Evolutionary conservation across 225 moss, liverwort and hornwort genomes (phyloP).

Genomic region (Sphagnum tenellum): DNA sequence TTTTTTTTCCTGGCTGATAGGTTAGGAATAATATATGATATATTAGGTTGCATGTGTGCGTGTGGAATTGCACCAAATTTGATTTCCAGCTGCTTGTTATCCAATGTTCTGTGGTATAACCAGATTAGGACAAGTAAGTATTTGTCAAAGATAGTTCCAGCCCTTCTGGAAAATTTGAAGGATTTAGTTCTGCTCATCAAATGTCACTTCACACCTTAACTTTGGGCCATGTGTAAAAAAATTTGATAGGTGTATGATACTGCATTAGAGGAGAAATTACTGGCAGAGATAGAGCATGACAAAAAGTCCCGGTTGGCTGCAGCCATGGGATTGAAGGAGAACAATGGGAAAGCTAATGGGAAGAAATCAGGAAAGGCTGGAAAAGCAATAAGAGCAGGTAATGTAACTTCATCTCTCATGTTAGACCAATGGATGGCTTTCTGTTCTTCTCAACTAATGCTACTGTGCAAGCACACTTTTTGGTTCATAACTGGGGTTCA

Average conservation of each 20-base stretch:
- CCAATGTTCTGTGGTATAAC: not conserved
- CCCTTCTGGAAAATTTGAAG: no score
- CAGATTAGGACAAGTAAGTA: not conserved
- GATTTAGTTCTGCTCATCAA: not conserved
- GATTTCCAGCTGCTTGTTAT: not conserved
- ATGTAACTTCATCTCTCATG: no score
- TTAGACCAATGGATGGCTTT: no score
- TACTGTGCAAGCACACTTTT: no score
- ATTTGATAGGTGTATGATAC: conserved; percentile 53
- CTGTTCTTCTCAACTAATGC: no score
- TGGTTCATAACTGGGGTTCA: not conserved
- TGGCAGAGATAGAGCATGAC: conserved; percentile 60
- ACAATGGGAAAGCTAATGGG: conserved; percentile 19
- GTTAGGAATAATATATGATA: not conserved
- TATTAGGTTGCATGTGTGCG: not conserved
- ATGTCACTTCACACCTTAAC: not conserved
- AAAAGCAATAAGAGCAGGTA: conserved; percentile 8
- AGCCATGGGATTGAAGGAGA: conserved; percentile 15
- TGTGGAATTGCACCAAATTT: not conserved
- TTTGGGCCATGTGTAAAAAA: not conserved
- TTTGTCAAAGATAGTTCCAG: not conserved
- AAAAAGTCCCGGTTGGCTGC: conserved; percentile 39
- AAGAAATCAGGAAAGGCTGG: conserved; percentile 11
- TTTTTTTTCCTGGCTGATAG: no score
- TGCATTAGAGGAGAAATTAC: conserved; percentile 61